Base-by-base conservation (phyloP, 805 yeast genomes). In the Monosporozyma solicola region DNA sequence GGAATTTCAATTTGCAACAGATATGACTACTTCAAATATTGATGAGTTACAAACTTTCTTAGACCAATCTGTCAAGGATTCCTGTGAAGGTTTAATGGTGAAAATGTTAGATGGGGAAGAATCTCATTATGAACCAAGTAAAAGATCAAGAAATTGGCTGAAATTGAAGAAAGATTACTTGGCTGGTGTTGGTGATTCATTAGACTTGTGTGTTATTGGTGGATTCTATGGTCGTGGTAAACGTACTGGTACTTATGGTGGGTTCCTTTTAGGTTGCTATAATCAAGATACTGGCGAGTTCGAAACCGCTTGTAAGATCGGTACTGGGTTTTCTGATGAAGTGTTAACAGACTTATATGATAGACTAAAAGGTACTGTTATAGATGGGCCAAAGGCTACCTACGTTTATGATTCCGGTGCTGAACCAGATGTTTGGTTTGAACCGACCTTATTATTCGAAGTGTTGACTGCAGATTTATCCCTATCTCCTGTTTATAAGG, bases 11-110 rank as follows among this genome's bases (percentile, higher is more conserved):
- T 87, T 80, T 67, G 98, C 99, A 0, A 84, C 85, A 5, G 73
- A 73, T 53, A 79, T 84, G 72, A 83, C 87, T 57, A 79, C 95
- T 0, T 75, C 84, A 3, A 83, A 84, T 59, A 60, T 72, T n/a
- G 82, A 76, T 27, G 96, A 88, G 56, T 80, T 94, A 49, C 96
- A 92, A 67, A 68, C 68, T 11, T 94, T 91, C 63, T 74, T 94
- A 55, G 98, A 94, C 66, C 87, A 88, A 64, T 85, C 96, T 2
- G 87, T 94, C 25, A 83, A 85, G 61, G 94, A 87, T 61, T 74
- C 89, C 15, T 94, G 99, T 67, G 99, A 94, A 69, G 99, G 99
- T 0, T 75, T 94, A 50, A 94, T 94, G 99, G 91, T 94, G 45
- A 94, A 94, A 66, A 82, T 88, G 70, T 72, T 92, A 39, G 84